Conservation (phyloP, 495 filamentous ascomycete species). For the Aspergillus sparsus region DNA sequence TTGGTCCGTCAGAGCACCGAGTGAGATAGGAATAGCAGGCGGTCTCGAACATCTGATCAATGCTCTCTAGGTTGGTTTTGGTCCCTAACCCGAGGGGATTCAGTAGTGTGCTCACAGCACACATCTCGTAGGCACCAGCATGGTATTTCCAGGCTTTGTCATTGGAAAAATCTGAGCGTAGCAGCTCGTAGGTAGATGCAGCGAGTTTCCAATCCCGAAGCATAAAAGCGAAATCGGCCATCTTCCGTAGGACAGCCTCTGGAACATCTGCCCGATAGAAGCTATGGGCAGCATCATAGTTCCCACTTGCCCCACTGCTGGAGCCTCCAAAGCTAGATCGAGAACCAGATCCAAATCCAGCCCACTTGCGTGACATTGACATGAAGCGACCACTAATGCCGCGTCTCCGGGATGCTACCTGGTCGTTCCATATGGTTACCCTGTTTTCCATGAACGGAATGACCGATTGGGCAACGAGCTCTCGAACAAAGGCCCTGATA, state of each 20-base stretch:
- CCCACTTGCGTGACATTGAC: conserved; percentile 85
- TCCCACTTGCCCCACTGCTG: conserved; percentile 50
- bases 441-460: conserved; percentile 93
- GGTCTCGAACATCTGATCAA: conserved; percentile 83
- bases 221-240: conserved; percentile 96
- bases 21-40: conserved; percentile 90
- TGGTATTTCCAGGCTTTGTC: conserved; percentile 97
- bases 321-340: conserved; percentile 44
- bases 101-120: conserved; percentile 76
- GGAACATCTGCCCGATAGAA: conserved; percentile 82
- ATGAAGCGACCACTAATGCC: conserved; percentile 88
- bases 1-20: conserved; percentile 72
- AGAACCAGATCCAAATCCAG: conserved; percentile 69
- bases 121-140: conserved; percentile 91
- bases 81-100: conserved; percentile 67
- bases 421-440: conserved; percentile 92
- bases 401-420: conserved; percentile 84
- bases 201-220: conserved; percentile 94
- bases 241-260: conserved; percentile 87
- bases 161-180: conserved; percentile 83
- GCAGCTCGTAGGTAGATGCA: conserved; percentile 83
- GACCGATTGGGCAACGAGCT: conserved; percentile 89
- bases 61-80: conserved; percentile 71
- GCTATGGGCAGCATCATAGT: conserved; percentile 75
- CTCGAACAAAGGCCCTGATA: conserved; percentile 82